Conservation (phyloP, 2,329 filamentous ascomycete genomes). For the Epichloe sp. region DNA sequence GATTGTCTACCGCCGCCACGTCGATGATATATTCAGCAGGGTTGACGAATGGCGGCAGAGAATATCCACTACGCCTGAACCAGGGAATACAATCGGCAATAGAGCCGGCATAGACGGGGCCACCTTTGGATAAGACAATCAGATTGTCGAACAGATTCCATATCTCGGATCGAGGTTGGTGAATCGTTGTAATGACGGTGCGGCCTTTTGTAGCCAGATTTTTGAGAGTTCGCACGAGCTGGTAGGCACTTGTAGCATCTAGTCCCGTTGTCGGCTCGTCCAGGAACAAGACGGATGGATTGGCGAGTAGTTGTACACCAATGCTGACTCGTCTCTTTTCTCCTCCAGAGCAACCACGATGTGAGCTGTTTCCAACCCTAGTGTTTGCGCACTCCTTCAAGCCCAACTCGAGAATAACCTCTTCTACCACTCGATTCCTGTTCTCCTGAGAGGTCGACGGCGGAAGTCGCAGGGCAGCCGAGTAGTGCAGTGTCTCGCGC, state of each 20-base stretch:
- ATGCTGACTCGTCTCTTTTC: slow-evolving; percentile 68
- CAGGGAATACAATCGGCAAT: slow-evolving; percentile 46
- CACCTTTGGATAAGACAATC: slow-evolving; percentile 53
- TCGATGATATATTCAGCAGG: slow-evolving; percentile 68
- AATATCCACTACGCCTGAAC: slow-evolving; percentile 47
- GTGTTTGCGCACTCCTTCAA: slow-evolving; percentile 68
- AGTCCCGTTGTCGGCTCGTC: slow-evolving; percentile 71
- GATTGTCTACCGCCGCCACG: slow-evolving; percentile 59
- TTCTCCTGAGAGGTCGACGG: slow-evolving; percentile 46
- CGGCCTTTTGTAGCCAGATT: slow-evolving; percentile 52
- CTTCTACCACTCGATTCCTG: slow-evolving; percentile 52
- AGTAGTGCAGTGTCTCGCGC: slow-evolving; percentile 60
- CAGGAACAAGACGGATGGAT: slow-evolving; percentile 64
- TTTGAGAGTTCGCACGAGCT: slow-evolving; percentile 59
- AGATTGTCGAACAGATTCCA: slow-evolving; percentile 66
- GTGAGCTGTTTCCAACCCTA: slow-evolving; percentile 54
- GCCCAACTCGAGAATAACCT: slow-evolving; percentile 63
- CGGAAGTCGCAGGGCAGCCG: slow-evolving; percentile 58
- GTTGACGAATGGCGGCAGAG: slow-evolving; percentile 59
- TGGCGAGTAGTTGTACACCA: slow-evolving; percentile 65
- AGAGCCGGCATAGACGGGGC: slow-evolving; percentile 53
- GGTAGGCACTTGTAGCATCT: slow-evolving; percentile 64
- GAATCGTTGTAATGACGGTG: slow-evolving; percentile 62
- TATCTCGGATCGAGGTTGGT: slow-evolving; percentile 67
- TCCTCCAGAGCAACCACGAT: slow-evolving; percentile 66